Conservation (phyloP, 2,329 filamentous ascomycete species). For the Colletotrichum neosansevieriae region DNA sequence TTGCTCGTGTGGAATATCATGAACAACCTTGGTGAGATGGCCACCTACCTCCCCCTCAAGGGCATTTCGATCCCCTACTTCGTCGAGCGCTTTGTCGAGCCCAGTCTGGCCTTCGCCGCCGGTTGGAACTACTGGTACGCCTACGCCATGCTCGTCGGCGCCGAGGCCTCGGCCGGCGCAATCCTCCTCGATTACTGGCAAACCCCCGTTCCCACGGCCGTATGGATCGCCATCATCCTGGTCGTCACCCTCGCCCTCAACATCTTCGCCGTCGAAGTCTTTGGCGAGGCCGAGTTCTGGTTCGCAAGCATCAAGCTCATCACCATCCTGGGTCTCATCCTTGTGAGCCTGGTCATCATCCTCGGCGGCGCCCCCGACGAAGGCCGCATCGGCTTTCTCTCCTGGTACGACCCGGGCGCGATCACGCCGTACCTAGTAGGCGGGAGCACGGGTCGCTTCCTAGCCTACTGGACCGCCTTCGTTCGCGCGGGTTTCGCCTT, state of each 20-base stretch:
- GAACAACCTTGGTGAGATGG: slow-evolving; percentile 68
- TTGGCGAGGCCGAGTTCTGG: slow-evolving; percentile 73
- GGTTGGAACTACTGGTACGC: slow-evolving; percentile 75
- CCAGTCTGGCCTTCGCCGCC: slow-evolving; percentile 66
- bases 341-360: slow-evolving; percentile 67
- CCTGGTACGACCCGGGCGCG: slow-evolving; percentile 55
- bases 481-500: slow-evolving; percentile 72
- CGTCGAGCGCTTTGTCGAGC: slow-evolving; percentile 66
- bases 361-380: slow-evolving; percentile 66
- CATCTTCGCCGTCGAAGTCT: slow-evolving; percentile 67
- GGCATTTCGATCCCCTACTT: slow-evolving; percentile 70
- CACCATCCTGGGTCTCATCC: slow-evolving; percentile 68
- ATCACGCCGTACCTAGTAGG: slow-evolving; percentile 61
- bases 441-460: slow-evolving; percentile 65
- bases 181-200: slow-evolving; percentile 73
- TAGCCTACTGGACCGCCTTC: slow-evolving; percentile 69
- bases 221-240: slow-evolving; percentile 71
- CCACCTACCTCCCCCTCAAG: slow-evolving; percentile 65
- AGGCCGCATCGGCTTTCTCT: slow-evolving; percentile 56
- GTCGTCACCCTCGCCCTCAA: slow-evolving; percentile 67
- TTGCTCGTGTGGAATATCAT: slow-evolving; percentile 65
- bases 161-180: slow-evolving; percentile 68
- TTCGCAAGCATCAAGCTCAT: slow-evolving; percentile 72
- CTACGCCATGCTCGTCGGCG: slow-evolving; percentile 68
- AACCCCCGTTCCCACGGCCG: slow-evolving; percentile 61